Conservation (phyloP, 2,329 filamentous ascomycete genomes). For the Fusarium nelsonii region DNA sequence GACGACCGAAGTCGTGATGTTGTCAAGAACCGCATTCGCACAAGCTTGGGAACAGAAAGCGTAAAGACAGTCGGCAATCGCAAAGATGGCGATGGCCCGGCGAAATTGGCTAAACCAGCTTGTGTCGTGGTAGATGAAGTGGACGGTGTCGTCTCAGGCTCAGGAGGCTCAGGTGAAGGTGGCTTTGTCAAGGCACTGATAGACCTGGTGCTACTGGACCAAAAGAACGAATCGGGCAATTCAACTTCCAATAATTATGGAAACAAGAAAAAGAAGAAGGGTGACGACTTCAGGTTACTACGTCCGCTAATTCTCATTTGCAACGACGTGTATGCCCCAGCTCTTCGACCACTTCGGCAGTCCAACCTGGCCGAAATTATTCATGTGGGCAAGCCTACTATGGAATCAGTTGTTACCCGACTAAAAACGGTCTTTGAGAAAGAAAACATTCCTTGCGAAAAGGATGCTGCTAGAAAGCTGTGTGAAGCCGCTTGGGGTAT, state of each 20-base stretch:
- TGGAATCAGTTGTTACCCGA: slow-evolving; percentile 86
- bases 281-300: slow-evolving; percentile 87
- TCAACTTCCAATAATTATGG: slow-evolving; percentile 40
- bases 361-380: slow-evolving; percentile 89
- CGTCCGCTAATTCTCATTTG: slow-evolving; percentile 93
- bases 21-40: slow-evolving; percentile 90
- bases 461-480: slow-evolving; percentile 86
- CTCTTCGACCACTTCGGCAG: slow-evolving; percentile 86
- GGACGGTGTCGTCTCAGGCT: slow-evolving; percentile 89
- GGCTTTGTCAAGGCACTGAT: slow-evolving; percentile 96
- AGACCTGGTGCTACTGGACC: slow-evolving; percentile 86
- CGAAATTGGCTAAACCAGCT: slow-evolving; percentile 84
- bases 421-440: slow-evolving; percentile 88
- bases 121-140: slow-evolving; percentile 98
- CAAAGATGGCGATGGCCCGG: slow-evolving; percentile 66
- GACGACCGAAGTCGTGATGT: slow-evolving; percentile 92
- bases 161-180: slow-evolving; percentile 82
- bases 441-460: slow-evolving; percentile 89
- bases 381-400: slow-evolving; percentile 87
- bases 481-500: slow-evolving; percentile 89
- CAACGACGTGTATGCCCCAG: slow-evolving; percentile 95
- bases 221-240: slow-evolving; percentile 72
- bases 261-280: slow-evolving; percentile 73
- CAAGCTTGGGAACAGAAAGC: slow-evolving; percentile 93
- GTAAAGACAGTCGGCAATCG: slow-evolving; percentile 80